Conservation (phyloP, 2,329 filamentous ascomycete species). For the Fusarium sacchari region DNA sequence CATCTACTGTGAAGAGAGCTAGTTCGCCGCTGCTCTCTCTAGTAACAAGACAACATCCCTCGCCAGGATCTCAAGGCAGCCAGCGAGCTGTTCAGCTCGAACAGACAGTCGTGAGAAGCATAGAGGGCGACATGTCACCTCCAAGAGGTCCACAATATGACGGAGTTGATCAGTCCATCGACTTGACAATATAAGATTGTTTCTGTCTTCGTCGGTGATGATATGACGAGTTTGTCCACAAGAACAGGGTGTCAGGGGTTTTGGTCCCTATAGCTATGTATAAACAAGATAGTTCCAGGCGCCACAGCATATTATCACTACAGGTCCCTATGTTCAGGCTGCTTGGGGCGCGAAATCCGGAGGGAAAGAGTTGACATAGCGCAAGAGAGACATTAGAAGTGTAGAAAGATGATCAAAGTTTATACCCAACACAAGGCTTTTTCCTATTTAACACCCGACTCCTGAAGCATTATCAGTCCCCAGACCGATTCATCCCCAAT, state of each 20-base stretch:
- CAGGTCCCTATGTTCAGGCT: not conserved
- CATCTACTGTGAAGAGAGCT: slow-evolving; percentile 17
- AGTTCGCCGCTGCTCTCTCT: slow-evolving; percentile 20
- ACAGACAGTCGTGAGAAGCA: slow-evolving; percentile 15
- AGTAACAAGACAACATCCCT: not conserved
- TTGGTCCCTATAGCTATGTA: not conserved
- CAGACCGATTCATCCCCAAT: slow-evolving; percentile 1
- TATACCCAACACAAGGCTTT: slow-evolving; percentile 26
- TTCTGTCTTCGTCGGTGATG: not conserved
- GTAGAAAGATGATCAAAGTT: slow-evolving; percentile 26
- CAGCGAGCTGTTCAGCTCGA: slow-evolving; percentile 13
- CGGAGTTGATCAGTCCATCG: slow-evolving; percentile 46
- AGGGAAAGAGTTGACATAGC: not conserved
- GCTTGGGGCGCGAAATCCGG: not conserved
- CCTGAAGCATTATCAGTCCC: slow-evolving; percentile 9
- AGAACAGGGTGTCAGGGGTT: not conserved
- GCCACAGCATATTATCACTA: not conserved
- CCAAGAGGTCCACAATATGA: slow-evolving; percentile 42
- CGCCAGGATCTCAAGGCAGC: not conserved
- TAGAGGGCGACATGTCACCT: slow-evolving; percentile 31
- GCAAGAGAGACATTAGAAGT: not conserved
- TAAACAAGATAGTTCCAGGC: not conserved
- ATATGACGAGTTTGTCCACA: not conserved
- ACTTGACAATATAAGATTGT: slow-evolving; percentile 16
- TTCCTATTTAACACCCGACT: slow-evolving; percentile 21